A percentile compares a stretch with the other conserved stretches of the same genome.
phyloP scores from a whole-genome alignment of 192 early-diverging fungal genomes.

The Backusella macrospora region DNA sequence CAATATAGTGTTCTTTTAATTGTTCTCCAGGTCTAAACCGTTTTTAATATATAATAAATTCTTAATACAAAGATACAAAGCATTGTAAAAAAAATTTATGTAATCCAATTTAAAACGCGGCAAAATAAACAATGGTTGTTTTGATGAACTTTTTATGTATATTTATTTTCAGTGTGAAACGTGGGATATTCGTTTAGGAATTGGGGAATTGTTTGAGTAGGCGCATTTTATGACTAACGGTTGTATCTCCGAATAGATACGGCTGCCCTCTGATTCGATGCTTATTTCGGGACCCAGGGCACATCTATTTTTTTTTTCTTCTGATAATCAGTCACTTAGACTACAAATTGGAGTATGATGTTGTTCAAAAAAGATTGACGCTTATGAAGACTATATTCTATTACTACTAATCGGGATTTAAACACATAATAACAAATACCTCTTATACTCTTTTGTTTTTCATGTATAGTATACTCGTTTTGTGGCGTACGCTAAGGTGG shows the following conservation, averaged over 20 bases:
- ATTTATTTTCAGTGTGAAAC: conserved; percentile 5
- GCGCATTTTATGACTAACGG: conserved; percentile 5
- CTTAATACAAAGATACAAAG: background rate
- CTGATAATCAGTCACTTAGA: conserved; percentile 6
- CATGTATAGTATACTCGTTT: background rate
- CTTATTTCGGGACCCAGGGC: background rate
- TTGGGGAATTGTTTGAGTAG: background rate
- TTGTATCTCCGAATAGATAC: conserved; percentile 16
- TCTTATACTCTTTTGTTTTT: background rate
- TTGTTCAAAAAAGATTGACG: background rate
- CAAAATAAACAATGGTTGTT: background rate
- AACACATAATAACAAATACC: background rate
- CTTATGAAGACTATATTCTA: background rate
- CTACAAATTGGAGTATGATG: background rate
- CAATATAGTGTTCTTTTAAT: background rate
- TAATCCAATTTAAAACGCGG: background rate
- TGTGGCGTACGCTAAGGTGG: background rate
- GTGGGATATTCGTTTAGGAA: conserved; percentile 14
- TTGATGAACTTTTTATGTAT: background rate
- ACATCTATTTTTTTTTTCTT: conserved; percentile 7
- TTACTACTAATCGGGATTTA: background rate
- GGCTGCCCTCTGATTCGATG: background rate
- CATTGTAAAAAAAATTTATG: background rate
- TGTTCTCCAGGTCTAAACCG: background rate
- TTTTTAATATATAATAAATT: background rate